These are phyloP conservation scores for Globisporangium acanthophoron DNA, from an alignment of 352 stramenopile genomes.

Conservation along the genomic window DNA sequence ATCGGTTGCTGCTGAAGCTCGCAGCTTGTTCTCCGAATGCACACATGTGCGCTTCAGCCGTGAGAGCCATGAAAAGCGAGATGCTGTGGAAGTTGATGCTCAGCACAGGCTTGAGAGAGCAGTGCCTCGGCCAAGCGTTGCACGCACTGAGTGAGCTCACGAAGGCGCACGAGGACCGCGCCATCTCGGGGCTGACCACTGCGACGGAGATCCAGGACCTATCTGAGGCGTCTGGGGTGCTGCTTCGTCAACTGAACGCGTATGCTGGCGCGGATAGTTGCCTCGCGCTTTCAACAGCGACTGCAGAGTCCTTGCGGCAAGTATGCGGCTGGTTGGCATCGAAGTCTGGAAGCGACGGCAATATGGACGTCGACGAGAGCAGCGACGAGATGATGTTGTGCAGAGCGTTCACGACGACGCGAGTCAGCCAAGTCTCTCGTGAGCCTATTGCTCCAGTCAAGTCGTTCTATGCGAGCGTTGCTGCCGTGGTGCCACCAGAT, in stretches of 20 bases:
- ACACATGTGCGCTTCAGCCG: slow-evolving; percentile 46
- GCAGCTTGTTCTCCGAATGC: slow-evolving; percentile 29
- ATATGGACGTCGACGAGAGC: slow-evolving; percentile 14
- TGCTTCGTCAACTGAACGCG: slow-evolving; percentile 6
- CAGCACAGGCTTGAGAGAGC: slow-evolving; percentile 36
- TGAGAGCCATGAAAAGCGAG: slow-evolving; percentile 51
- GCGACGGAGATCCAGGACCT: slow-evolving; percentile 10
- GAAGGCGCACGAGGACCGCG: slow-evolving; percentile 41
- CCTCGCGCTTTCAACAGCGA: slow-evolving; percentile 1
- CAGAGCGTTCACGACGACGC: slow-evolving; percentile 29
- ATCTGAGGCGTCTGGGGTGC: neutral
- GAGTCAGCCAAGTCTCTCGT: slow-evolving; percentile 1
- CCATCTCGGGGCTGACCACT: slow-evolving; percentile 22
- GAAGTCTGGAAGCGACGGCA: slow-evolving; percentile 9
- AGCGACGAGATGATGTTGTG: slow-evolving; percentile 36
- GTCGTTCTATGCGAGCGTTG: slow-evolving; percentile 2
- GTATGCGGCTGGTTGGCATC: slow-evolving; percentile 25
- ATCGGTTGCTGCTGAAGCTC: slow-evolving; percentile 59
- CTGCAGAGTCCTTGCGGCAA: slow-evolving; percentile 18
- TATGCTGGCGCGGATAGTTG: slow-evolving; percentile 10
- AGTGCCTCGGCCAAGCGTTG: slow-evolving; percentile 34
- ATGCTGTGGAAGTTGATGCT: slow-evolving; percentile 54
- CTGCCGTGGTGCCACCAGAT: neutral
- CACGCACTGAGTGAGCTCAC: slow-evolving; percentile 19
- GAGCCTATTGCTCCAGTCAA: slow-evolving; percentile 7